Conservation (phyloP, 441 rosid species). For the Gossypium davidsonii region DNA sequence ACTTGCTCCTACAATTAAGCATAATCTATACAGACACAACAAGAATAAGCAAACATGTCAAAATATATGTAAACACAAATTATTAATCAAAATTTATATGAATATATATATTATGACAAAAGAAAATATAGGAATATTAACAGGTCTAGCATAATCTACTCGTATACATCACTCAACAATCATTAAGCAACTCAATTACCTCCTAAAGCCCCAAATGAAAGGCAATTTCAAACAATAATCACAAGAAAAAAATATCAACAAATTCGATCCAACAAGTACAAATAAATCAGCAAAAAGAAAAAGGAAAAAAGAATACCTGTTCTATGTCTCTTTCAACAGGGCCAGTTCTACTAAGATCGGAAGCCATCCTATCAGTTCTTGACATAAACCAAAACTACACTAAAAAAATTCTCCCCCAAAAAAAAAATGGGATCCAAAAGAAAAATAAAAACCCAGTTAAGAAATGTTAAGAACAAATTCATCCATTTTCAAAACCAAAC, state of each 20-base stretch:
- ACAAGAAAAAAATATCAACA: neutral
- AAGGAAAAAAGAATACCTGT: conserved; percentile 49
- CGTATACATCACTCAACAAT: neutral
- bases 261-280: neutral
- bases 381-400: conserved; percentile 28
- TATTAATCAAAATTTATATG: neutral
- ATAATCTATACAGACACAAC: neutral
- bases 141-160: neutral
- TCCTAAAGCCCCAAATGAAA: neutral
- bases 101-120: neutral
- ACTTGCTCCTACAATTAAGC: conserved; percentile 1
- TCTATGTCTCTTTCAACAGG: conserved; percentile 82
- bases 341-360: conserved; percentile 77
- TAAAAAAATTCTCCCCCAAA: neutral
- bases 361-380: conserved; percentile 69
- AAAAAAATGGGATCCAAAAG: conserved; percentile 1
- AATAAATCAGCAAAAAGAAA: neutral
- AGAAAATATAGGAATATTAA: neutral
- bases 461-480: conserved; percentile 18
- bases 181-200: neutral
- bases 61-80: too few relatives aligned
- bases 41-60: too few relatives aligned
- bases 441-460: neutral
- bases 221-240: neutral
- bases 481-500: conserved; percentile 30